Conservation (phyloP, 2,329 filamentous ascomycete genomes). For the Orbilia blumenaviensis region DNA sequence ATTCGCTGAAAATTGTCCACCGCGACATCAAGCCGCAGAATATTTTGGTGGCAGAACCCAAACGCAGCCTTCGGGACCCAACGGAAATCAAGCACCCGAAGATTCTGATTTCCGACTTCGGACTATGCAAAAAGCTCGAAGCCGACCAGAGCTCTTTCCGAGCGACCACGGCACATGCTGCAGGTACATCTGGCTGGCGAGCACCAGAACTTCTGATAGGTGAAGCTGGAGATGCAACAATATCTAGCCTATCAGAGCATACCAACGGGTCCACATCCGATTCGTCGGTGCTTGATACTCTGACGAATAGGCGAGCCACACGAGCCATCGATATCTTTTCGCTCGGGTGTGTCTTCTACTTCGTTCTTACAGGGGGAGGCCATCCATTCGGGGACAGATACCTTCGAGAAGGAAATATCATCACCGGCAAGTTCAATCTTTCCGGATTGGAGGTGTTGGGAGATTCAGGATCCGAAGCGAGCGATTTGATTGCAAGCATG, state of each 20-base stretch:
- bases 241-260: slow-evolving; percentile 56
- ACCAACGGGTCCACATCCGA: slow-evolving; percentile 67
- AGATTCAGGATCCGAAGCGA: slow-evolving; percentile 84
- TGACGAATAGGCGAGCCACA: slow-evolving; percentile 80
- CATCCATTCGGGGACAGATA: slow-evolving; percentile 95
- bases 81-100: slow-evolving; percentile 73
- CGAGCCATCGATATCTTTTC: slow-evolving; percentile 98
- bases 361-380: slow-evolving; percentile 89
- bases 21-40: slow-evolving; percentile 98
- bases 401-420: slow-evolving; percentile 96
- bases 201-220: slow-evolving; percentile 90
- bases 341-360: slow-evolving; percentile 96
- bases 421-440: slow-evolving; percentile 82
- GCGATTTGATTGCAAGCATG: slow-evolving; percentile 87
- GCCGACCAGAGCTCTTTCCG: slow-evolving; percentile 93
- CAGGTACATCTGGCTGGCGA: slow-evolving; percentile 94
- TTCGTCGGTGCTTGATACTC: slow-evolving; percentile 67
- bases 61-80: slow-evolving; percentile 60
- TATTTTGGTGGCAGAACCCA: slow-evolving; percentile 79
- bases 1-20: slow-evolving; percentile 92
- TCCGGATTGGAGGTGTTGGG: slow-evolving; percentile 77
- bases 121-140: slow-evolving; percentile 95
- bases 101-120: slow-evolving; percentile 97
- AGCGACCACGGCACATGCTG: slow-evolving; percentile 90
- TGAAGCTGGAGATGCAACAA: slow-evolving; percentile 69